Base-by-base conservation (phyloP, 257 asterid genomes). In the Solanum neorickii region DNA sequence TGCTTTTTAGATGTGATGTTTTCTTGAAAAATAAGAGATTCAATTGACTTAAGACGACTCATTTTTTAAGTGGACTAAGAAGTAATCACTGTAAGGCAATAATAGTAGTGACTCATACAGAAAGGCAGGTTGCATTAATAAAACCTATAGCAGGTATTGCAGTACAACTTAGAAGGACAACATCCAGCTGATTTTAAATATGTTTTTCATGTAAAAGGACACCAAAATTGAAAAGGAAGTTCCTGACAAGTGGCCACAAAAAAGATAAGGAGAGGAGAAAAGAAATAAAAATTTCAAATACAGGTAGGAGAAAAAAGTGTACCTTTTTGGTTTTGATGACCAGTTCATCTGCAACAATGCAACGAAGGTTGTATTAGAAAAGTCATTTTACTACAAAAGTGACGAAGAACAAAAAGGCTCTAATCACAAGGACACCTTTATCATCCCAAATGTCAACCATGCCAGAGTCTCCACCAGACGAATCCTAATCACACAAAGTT, bases 361-460 rank as follows among this genome's bases (percentile, higher is more conserved):
- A 86, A 83, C 20, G 23, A 41, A 20, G 66, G 8, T 20, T 75
- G 86, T 12, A 52, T 91, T 60, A 92, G 88, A 88, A 87, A 89
- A 35, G 46, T 23, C 83, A 90, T 70, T 44, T 23, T 60, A 44
- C 73, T 23, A 76, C 85, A 70, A 42, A 87, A 87, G 82, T 39
- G 13, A 31, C 21, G 25, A 78, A 39, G 68, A 56, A 78, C n/a
- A 73, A 60, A 39, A 29, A 33, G 86, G 87, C 59, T 21, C 33
- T 39, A 46, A 31, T 73, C 4, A 88, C 56, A 87, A 21, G 56
- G 68, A 72, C 87, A 94, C 96, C 95, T 83, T 89, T 93, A 65
- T 88, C 90, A 72, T 87, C 93, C 99, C 99, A 97, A 86, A 95
- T 87, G 90, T 95, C 98, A 70, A 68, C 89, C 83, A 92, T 72